A percentile compares a stretch with the other conserved stretches of the same genome.
phyloP scores from a whole-genome alignment of 1,284 basidiomycete species.

The Puccinia novopanici region DNA sequence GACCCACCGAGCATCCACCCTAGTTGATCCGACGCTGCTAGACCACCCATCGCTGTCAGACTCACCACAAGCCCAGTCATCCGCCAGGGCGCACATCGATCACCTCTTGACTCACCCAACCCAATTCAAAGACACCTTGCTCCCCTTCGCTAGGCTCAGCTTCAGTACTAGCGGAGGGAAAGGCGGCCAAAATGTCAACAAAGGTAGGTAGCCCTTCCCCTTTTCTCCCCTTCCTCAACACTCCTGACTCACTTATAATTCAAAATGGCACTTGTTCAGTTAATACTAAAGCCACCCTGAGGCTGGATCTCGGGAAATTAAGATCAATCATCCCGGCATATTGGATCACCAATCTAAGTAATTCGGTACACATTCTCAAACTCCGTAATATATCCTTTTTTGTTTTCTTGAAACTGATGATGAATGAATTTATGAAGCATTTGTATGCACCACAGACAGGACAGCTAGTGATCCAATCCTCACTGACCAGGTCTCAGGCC shows the following conservation, averaged over 20 bases:
- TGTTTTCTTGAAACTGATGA: neutral
- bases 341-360: slow-evolving; percentile 37
- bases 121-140: slow-evolving; percentile 10
- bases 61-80: slow-evolving; percentile 19
- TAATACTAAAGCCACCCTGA: slow-evolving; percentile 40
- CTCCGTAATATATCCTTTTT: neutral
- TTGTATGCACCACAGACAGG: slow-evolving; percentile 32
- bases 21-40: too few relatives aligned
- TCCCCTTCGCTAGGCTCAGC: slow-evolving; percentile 7
- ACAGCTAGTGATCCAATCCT: slow-evolving; percentile 39
- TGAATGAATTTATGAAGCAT: slow-evolving; percentile 15
- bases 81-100: slow-evolving; percentile 10
- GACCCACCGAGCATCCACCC: too few relatives aligned
- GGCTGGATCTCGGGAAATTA: slow-evolving; percentile 13
- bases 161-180: slow-evolving; percentile 46
- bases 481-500: slow-evolving; percentile 37
- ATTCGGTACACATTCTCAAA: slow-evolving; percentile 34
- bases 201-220: neutral
- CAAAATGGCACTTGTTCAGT: neutral
- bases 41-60: neutral
- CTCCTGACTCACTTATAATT: neutral
- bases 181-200: slow-evolving; percentile 49
- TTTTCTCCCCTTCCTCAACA: too few relatives aligned
- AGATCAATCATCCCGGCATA: slow-evolving; percentile 27
- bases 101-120: neutral